Conservation (phyloP, 148 eudicot genomes). For the Vaccinium darrowii region DNA sequence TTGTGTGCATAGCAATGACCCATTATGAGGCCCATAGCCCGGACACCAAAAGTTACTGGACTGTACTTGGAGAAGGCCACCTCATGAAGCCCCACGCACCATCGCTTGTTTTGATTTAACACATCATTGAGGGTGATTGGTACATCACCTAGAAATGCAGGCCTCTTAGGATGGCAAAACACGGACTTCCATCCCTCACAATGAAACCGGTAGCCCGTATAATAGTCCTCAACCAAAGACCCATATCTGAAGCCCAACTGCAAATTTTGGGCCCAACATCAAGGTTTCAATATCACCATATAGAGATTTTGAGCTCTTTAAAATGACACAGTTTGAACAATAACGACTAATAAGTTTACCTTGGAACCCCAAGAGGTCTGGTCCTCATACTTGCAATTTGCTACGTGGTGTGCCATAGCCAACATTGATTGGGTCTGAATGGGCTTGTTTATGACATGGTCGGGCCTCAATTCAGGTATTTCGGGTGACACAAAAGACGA, state of each 20-base stretch:
- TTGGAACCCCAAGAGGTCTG: conserved; percentile 36
- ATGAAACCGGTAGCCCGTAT: conserved; percentile 46
- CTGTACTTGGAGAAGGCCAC: conserved; percentile 42
- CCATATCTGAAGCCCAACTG: conserved; percentile 74
- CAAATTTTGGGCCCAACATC: not conserved
- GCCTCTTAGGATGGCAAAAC: conserved; percentile 50
- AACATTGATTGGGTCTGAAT: conserved; percentile 12
- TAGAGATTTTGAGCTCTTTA: too few relatives aligned
- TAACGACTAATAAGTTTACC: conserved; percentile 12
- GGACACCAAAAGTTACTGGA: conserved; percentile 41
- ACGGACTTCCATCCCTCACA: conserved; percentile 63
- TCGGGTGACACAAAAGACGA: conserved; percentile 19
- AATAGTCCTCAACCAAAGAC: conserved; percentile 56
- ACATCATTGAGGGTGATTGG: conserved; percentile 44
- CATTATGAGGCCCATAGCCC: conserved; percentile 40
- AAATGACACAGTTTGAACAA: too few relatives aligned
- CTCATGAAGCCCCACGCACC: conserved; percentile 56
- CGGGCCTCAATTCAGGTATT: conserved; percentile 24
- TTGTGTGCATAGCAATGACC: conserved; percentile 40
- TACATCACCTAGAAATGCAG: conserved; percentile 56
- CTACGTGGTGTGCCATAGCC: conserved; percentile 26
- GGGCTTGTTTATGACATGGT: conserved; percentile 14
- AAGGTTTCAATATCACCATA: too few relatives aligned
- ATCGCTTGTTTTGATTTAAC: conserved; percentile 49
- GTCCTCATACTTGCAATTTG: conserved; percentile 32